Conservation (phyloP, 306 rosid genomes). For the Cicer pinnatifidum region DNA sequence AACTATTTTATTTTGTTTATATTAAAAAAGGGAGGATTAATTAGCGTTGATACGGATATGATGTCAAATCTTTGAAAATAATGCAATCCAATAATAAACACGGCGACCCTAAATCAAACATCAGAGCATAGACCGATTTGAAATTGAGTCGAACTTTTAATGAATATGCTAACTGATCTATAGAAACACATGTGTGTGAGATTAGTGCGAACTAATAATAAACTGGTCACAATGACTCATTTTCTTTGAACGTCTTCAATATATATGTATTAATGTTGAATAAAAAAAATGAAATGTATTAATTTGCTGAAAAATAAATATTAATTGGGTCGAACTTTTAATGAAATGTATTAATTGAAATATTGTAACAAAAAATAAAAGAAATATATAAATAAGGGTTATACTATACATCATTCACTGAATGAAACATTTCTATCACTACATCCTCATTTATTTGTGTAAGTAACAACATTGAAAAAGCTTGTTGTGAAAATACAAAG, state of each 20-base stretch:
- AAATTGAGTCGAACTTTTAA: conserved; percentile 20
- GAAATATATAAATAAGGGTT: no score
- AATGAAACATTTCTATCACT: background rate
- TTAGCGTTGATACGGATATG: no score
- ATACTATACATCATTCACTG: no score
- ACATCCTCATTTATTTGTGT: background rate
- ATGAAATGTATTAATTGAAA: no score
- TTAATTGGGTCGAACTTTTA: no score
- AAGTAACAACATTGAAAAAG: no score
- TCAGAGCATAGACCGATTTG: background rate
- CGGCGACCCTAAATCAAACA: background rate
- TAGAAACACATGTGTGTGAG: conserved; percentile 38
- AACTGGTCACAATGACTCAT: background rate
- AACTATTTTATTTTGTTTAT: no score
- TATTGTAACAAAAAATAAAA: no score
- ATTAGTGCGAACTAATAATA: background rate
- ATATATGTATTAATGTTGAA: background rate
- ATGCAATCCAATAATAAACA: background rate
- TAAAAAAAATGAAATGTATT: background rate
- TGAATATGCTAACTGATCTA: background rate
- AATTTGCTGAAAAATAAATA: no score
- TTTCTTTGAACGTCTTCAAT: background rate
- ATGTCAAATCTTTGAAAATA: no score
- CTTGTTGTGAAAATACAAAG: no score
- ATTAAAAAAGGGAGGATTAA: no score